A percentile compares a stretch with the other conserved stretches of the same genome.
These are phyloP conservation scores for Acer saccharum DNA, from an alignment of 345 rosid species.

Conservation along the genomic window DNA sequence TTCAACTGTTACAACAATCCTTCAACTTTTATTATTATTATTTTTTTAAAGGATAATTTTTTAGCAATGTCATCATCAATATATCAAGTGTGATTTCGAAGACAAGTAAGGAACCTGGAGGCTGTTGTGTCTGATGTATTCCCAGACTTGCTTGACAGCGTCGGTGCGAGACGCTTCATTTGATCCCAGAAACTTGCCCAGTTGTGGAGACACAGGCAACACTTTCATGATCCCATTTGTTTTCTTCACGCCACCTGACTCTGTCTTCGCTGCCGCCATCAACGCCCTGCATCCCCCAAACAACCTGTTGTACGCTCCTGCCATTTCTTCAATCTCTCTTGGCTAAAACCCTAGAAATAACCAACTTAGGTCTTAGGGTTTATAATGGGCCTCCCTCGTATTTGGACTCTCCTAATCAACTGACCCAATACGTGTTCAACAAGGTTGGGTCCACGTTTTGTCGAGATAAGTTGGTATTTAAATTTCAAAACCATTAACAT, in stretches of 20 bases:
- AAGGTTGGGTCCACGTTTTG: not conserved
- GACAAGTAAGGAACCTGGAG: conserved; percentile 42
- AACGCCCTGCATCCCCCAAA: conserved; percentile 14
- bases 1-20: not conserved
- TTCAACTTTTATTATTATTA: not conserved
- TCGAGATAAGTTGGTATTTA: too few species aligned
- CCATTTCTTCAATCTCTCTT: conserved; percentile 7
- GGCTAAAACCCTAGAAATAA: conserved; percentile 8
- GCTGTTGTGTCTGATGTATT: conserved; percentile 41
- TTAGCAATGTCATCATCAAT: too few species aligned
- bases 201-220: conserved; percentile 37
- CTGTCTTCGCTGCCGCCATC: conserved; percentile 17
- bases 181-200: conserved; percentile 42
- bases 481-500: too few species aligned
- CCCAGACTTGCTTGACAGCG: conserved; percentile 57
- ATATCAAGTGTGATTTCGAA: too few species aligned
- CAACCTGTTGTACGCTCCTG: not conserved
- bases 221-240: conserved; percentile 1
- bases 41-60: too few species aligned
- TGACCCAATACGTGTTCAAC: not conserved
- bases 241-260: not conserved
- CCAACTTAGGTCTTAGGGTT: too few species aligned
- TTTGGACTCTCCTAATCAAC: not conserved
- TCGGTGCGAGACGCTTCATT: conserved; percentile 45
- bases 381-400: too few species aligned